Evolutionary conservation across 768 basidiomycete genomes (phyloP).

Genomic region (Rhizopogon sp.): DNA sequence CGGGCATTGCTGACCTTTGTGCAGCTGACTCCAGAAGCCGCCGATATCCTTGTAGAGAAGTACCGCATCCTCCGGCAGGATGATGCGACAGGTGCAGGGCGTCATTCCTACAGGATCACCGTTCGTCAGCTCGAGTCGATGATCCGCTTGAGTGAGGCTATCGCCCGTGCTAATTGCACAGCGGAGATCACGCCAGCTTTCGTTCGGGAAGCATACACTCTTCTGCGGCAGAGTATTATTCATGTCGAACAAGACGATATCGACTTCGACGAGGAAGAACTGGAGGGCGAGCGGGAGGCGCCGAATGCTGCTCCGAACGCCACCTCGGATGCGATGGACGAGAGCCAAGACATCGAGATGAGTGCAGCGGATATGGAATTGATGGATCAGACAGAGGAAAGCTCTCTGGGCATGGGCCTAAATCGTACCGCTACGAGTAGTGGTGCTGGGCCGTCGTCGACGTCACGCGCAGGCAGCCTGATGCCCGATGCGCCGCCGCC

Average conservation of each 20-base stretch:
- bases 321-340: constrained; percentile 36
- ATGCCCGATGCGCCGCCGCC: constrained; percentile 28
- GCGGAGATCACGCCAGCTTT: constrained; percentile 94
- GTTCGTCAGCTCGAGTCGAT: constrained; percentile 98
- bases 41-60: constrained; percentile 91
- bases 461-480: constrained; percentile 22
- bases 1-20: constrained; percentile 4
- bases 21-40: constrained; percentile 89
- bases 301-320: constrained; percentile 26
- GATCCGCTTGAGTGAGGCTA: constrained; percentile 96
- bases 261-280: constrained; percentile 92
- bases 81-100: constrained; percentile 81
- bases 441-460: constrained; percentile 27
- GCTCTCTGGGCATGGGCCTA: constrained; percentile 35
- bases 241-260: constrained; percentile 99
- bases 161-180: constrained; percentile 94
- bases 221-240: constrained; percentile 95
- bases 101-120: constrained; percentile 95
- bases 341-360: constrained; percentile 62
- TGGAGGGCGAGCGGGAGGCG: constrained; percentile 48
- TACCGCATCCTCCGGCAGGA: constrained; percentile 90
- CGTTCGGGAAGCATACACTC: constrained; percentile 92
- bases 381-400: constrained; percentile 43
- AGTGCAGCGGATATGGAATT: constrained; percentile 55
- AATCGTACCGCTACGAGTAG: constrained; percentile 32